Evolutionary conservation across 2,329 filamentous ascomycete genomes (phyloP).

Genomic region (Ceratocystis albifundus): DNA sequence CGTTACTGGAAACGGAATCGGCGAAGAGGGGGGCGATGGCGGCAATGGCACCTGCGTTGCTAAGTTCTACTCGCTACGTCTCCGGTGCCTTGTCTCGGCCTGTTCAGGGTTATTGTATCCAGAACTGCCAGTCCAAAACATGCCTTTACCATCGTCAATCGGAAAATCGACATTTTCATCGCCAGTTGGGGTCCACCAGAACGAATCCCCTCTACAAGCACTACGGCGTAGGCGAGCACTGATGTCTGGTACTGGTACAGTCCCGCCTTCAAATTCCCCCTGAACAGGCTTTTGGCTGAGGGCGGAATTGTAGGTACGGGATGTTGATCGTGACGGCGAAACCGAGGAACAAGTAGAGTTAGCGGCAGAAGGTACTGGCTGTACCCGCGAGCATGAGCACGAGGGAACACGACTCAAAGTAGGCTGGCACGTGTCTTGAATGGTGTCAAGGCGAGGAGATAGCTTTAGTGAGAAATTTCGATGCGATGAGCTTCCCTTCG

Average conservation of each 20-base stretch:
- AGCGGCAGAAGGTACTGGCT: background rate
- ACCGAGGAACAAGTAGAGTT: background rate
- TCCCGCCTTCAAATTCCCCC: background rate
- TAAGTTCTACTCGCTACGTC: constrained; percentile 1
- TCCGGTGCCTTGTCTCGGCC: background rate
- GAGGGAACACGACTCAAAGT: background rate
- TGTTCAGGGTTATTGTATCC: background rate
- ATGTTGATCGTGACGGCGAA: background rate
- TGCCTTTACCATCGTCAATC: constrained; percentile 2
- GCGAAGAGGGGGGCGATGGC: background rate
- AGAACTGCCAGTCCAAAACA: constrained; percentile 9
- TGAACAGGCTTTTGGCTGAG: background rate
- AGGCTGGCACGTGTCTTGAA: background rate
- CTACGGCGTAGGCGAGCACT: background rate
- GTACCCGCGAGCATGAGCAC: background rate
- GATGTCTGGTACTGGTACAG: background rate
- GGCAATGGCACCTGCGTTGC: constrained; percentile 1
- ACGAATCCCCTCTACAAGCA: background rate
- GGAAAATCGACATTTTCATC: background rate
- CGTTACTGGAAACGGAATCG: background rate
- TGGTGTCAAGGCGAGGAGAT: background rate
- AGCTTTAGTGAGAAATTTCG: constrained; percentile 19
- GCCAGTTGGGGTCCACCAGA: constrained; percentile 15
- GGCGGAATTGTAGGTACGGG: background rate
- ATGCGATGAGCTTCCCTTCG: constrained; percentile 5